These are phyloP conservation scores for Alternaria consortialis DNA, from an alignment of 2,329 filamentous ascomycete genomes.

Conservation along the genomic window DNA sequence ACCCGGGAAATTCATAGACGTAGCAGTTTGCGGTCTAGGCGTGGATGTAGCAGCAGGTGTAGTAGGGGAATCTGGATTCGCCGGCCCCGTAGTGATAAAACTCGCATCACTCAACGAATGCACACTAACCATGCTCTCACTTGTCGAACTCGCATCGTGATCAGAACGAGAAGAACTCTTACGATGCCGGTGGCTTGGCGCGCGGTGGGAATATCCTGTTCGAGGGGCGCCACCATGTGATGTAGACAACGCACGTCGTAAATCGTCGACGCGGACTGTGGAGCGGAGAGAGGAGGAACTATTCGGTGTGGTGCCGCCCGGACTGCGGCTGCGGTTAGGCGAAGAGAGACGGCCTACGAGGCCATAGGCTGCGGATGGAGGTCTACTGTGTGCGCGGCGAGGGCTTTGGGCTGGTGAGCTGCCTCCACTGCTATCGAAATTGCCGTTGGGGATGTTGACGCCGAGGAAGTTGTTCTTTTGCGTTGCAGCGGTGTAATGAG, in stretches of 20 bases:
- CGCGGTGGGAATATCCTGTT: constrained; percentile 42
- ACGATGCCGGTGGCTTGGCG: constrained; percentile 32
- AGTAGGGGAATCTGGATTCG: constrained; percentile 4
- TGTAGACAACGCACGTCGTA: constrained; percentile 57
- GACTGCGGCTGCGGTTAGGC: constrained; percentile 40
- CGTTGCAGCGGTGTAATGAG: constrained; percentile 33
- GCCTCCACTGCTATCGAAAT: constrained; percentile 42
- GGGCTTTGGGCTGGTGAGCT: constrained; percentile 47
- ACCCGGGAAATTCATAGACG: constrained; percentile 8
- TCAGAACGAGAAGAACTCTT: constrained; percentile 26
- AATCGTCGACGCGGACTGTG: constrained; percentile 56
- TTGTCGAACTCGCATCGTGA: background rate
- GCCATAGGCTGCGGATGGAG: constrained; percentile 46
- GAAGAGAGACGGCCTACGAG: constrained; percentile 44
- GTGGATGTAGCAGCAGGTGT: constrained; percentile 37
- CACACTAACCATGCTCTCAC: constrained; percentile 67
- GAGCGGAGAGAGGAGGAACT: constrained; percentile 51
- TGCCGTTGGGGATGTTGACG: constrained; percentile 60
- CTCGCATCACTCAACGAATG: constrained; percentile 74
- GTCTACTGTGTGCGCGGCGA: constrained; percentile 43
- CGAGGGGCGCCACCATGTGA: constrained; percentile 32
- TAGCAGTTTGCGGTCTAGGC: constrained; percentile 25
- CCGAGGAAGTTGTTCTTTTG: constrained; percentile 59
- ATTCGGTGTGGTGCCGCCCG: constrained; percentile 44
- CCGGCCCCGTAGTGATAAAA: constrained; percentile 42